Base-by-base conservation (phyloP, 345 rosid genomes). In the Clarkia xantiana region DNA sequence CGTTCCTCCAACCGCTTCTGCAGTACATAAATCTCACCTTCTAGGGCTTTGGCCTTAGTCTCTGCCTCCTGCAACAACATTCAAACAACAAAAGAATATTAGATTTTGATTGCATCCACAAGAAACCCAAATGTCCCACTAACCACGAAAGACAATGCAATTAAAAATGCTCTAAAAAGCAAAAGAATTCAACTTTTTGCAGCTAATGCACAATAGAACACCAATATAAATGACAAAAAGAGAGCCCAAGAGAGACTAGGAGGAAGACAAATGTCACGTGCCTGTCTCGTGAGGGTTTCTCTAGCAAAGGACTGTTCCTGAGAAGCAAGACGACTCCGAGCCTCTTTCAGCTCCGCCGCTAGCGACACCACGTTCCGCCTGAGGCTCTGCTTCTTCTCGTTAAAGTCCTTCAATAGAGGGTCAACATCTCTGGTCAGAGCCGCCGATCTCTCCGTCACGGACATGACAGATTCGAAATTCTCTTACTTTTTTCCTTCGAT, bases 341-440 rank as follows among this genome's bases (percentile, higher is more conserved):
- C 93, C 51, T 78, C 87, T 71, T 86, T 91, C 57, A 91, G 71
- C 72, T 86, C 98, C 7, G 83, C 74, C 4, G 94, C 98, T 20
- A 91, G 71, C 11, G 94, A 91, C 45, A 79, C 96, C 4, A 91
- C 96, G 71, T 86, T 91, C 48, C 77, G 68, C 55, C 93, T 67
- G 53, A 91, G 86, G 67, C 71, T 78, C 61, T 68, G 96, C 67
- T 91, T 91, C 87, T 79, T 91, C 81, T 91, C 98, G 58, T 83
- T 79, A 65, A 91, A 64, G 63, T 91, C 98, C 71, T 80, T 84
- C 74, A 91, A 58, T 57, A 86, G 34, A 1, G 96, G 98, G 76
- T 91, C 98, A 22, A 75, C 67, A 25, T 76, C 82, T 50, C 83
- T 59, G 3, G 61, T 38, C 42, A 66, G 20, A 12, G 52, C 44